These are phyloP conservation scores for Marasmius tenuissimus DNA, from an alignment of 1,284 basidiomycete genomes.

Conservation along the genomic window DNA sequence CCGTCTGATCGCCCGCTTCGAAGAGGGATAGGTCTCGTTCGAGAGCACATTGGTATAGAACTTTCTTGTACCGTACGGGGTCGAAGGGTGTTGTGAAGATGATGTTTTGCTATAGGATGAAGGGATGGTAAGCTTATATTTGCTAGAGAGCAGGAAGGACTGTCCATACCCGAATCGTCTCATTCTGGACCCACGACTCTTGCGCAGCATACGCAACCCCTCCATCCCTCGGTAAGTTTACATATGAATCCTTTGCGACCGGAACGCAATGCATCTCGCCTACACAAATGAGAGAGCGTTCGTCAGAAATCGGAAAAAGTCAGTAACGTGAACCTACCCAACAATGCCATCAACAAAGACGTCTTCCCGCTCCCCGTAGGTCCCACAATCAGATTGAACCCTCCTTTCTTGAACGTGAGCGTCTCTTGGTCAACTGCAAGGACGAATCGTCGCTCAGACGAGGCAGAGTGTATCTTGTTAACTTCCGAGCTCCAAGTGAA, in stretches of 20 bases:
- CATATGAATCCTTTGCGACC: conserved; percentile 55
- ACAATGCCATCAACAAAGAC: conserved; percentile 54
- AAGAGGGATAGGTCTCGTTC: conserved; percentile 51
- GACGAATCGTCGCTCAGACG: conserved; percentile 38
- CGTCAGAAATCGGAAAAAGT: not conserved
- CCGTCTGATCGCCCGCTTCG: conserved; percentile 73
- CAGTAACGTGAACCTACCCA: conserved; percentile 30
- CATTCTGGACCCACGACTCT: conserved; percentile 75
- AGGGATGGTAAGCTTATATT: not conserved
- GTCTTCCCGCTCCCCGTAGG: conserved; percentile 53
- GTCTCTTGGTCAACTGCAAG: conserved; percentile 48
- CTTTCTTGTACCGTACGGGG: conserved; percentile 69
- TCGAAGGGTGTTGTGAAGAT: conserved; percentile 77
- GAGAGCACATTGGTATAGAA: conserved; percentile 55
- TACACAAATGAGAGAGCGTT: conserved; percentile 5
- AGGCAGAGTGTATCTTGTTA: not conserved
- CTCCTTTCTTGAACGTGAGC: conserved; percentile 54
- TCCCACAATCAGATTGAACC: conserved; percentile 66
- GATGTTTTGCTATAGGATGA: conserved; percentile 71
- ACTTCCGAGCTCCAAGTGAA: conserved; percentile 44
- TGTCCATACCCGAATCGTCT: conserved; percentile 33
- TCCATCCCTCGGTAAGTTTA: conserved; percentile 59
- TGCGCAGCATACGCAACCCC: conserved; percentile 80
- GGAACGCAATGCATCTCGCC: conserved; percentile 69
- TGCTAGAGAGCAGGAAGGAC: not conserved